Conservation (phyloP, 345 rosid species). For the Euclidium syriacum region DNA sequence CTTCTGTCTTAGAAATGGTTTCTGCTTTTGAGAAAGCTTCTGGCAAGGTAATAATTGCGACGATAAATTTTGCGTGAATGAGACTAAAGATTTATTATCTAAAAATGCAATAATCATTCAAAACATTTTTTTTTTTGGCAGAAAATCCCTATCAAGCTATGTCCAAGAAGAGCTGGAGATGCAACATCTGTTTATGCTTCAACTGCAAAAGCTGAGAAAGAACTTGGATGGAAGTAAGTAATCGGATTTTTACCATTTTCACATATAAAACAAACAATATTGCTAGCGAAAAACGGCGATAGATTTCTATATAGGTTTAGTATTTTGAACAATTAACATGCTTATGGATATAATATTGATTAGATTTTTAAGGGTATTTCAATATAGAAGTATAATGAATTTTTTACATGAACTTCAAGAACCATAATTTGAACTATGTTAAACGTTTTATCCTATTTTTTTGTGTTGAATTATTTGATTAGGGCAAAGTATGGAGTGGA, state of each 20-base stretch:
- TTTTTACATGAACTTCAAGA: slow-evolving; percentile 2
- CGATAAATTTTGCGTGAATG: not conserved
- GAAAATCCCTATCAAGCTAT: slow-evolving; percentile 78
- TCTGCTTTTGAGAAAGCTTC: slow-evolving; percentile 87
- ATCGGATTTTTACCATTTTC: not conserved
- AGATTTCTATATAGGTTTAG: no score
- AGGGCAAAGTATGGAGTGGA: slow-evolving; percentile 89
- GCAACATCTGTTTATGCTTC: slow-evolving; percentile 88
- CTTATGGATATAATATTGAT: not conserved
- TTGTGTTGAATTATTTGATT: slow-evolving; percentile 5
- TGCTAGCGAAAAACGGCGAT: no score
- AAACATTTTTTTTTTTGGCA: slow-evolving; percentile 24
- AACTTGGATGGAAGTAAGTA: slow-evolving; percentile 93
- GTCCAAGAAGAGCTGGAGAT: slow-evolving; percentile 90
- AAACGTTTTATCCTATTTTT: no score
- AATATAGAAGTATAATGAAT: no score
- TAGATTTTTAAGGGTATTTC: not conserved
- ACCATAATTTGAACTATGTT: not conserved
- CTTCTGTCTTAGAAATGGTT: slow-evolving; percentile 94
- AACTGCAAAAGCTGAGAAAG: slow-evolving; percentile 64
- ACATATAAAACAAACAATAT: not conserved
- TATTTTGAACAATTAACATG: no score
- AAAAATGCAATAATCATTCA: not conserved
- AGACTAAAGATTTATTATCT: not conserved
- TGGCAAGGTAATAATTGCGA: slow-evolving; percentile 51